A percentile compares a stretch with the other conserved stretches of the same genome.
Conservation (phyloP, 2,329 filamentous ascomycete species). For the Colletotrichum melonis region DNA sequence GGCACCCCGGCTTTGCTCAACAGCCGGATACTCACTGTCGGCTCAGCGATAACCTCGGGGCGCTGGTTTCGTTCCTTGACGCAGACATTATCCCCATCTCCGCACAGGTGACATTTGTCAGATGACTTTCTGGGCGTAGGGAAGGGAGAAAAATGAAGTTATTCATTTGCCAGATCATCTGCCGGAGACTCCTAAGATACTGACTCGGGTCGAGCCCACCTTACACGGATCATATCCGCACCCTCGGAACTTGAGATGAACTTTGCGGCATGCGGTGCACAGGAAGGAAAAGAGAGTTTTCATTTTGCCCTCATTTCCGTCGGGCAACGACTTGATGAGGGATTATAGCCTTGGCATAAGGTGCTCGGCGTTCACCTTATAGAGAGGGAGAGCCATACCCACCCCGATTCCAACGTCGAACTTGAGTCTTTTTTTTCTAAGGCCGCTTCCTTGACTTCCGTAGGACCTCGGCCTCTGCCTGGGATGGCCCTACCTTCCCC, state of each 20-base stretch:
- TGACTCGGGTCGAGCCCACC: slow-evolving; percentile 15
- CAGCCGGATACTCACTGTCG: neutral
- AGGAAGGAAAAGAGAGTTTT: neutral
- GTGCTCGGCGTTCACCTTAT: too few relatives aligned
- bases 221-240: neutral
- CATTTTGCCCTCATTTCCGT: neutral
- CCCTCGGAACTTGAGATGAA: slow-evolving; percentile 23
- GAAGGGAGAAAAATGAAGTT: neutral
- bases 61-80: too few relatives aligned
- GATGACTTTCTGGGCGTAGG: neutral
- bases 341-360: neutral
- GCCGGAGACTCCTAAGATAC: slow-evolving; percentile 4
- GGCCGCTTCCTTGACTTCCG: neutral
- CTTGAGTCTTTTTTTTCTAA: neutral
- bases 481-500: neutral
- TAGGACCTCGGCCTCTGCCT: neutral
- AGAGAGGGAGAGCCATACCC: neutral
- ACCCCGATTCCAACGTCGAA: slow-evolving; percentile 3
- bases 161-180: slow-evolving; percentile 1
- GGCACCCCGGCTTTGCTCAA: neutral
- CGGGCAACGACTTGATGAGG: neutral
- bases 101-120: neutral
- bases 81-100: too few relatives aligned
- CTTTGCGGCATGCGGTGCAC: slow-evolving; percentile 5
- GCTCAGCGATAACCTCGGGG: too few relatives aligned